Percentiles rank a stretch among this genome's conserved stretches.
Evolutionary conservation across 768 basidiomycete genomes (phyloP).

Genomic region (Pilatotrama ljubarskyi): DNA sequence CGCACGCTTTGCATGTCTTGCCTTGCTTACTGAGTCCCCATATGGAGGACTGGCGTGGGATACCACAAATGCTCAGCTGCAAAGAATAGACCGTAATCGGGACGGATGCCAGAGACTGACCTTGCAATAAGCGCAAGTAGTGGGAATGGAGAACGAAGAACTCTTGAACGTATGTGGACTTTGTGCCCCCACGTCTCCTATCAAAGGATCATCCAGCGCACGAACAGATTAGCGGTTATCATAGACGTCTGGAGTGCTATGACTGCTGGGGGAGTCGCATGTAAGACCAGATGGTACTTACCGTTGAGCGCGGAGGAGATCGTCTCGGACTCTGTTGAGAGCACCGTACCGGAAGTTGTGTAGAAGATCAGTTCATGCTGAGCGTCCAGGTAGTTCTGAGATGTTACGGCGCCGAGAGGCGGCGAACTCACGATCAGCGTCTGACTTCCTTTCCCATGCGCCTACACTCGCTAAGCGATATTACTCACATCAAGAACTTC

Average conservation of each 20-base stretch:
- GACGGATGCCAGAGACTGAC: constrained; percentile 37
- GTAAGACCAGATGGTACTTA: constrained; percentile 33
- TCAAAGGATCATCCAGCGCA: constrained; percentile 6
- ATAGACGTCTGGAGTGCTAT: background rate
- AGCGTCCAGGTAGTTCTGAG: constrained; percentile 62
- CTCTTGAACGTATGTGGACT: constrained; percentile 81
- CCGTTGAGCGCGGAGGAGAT: constrained; percentile 66
- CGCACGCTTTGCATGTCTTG: constrained; percentile 78
- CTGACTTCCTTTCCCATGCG: constrained; percentile 23
- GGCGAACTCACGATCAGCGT: background rate
- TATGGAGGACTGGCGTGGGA: constrained; percentile 59
- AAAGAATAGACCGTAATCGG: background rate
- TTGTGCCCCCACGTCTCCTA: constrained; percentile 74
- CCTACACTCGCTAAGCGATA: constrained; percentile 1
- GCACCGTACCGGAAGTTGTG: constrained; percentile 52
- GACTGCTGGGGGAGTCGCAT: too few species aligned
- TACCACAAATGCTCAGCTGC: background rate
- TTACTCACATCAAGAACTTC: constrained; percentile 26
- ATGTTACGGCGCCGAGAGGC: background rate
- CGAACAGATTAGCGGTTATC: background rate
- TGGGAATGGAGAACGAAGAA: constrained; percentile 84
- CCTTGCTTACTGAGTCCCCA: constrained; percentile 89
- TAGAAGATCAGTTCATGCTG: constrained; percentile 59
- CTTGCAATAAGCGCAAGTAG: constrained; percentile 81
- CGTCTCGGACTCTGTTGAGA: constrained; percentile 64